A percentile compares a stretch with the other conserved stretches of the same genome.
Evolutionary conservation across 2,329 filamentous ascomycete genomes (phyloP).

Genomic region (Macrophomina tecta): DNA sequence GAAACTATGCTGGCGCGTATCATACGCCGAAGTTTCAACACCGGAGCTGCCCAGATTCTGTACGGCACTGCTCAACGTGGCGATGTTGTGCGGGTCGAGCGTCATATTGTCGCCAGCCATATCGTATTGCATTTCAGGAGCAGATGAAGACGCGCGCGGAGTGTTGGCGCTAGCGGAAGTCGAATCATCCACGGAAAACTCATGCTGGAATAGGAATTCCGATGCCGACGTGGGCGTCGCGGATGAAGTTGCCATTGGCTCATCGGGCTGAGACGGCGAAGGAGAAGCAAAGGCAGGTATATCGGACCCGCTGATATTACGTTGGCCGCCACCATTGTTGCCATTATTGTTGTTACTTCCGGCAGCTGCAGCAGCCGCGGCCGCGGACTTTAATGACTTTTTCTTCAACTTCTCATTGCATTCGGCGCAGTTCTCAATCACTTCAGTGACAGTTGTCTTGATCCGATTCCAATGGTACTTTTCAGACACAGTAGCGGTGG

Average conservation of each 20-base stretch:
- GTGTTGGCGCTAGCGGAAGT: neutral
- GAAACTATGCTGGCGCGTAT: neutral
- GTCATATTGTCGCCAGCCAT: constrained; percentile 1
- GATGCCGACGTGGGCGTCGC: constrained; percentile 1
- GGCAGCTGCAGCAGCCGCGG: constrained; percentile 6
- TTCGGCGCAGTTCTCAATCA: constrained; percentile 88
- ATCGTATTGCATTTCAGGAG: constrained; percentile 4
- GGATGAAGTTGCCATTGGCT: neutral
- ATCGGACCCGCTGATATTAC: constrained; percentile 1
- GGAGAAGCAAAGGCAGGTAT: neutral
- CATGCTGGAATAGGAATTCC: constrained; percentile 23
- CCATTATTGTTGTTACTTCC: neutral
- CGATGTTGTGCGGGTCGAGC: constrained; percentile 19
- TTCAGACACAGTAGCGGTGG: constrained; percentile 90
- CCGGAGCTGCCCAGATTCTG: constrained; percentile 6
- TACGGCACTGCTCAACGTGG: constrained; percentile 17
- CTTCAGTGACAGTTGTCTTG: constrained; percentile 94
- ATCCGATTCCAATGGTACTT: constrained; percentile 97
- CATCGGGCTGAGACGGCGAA: neutral
- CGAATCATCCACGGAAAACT: constrained; percentile 8
- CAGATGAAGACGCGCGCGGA: constrained; percentile 9
- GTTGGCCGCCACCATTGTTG: neutral
- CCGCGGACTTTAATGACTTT: constrained; percentile 19
- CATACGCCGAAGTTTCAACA: neutral
- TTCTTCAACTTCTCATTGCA: constrained; percentile 70